These are phyloP conservation scores for Parasarocladium wereldwijsianum DNA, from an alignment of 2,329 filamentous ascomycete genomes.

Conservation along the genomic window DNA sequence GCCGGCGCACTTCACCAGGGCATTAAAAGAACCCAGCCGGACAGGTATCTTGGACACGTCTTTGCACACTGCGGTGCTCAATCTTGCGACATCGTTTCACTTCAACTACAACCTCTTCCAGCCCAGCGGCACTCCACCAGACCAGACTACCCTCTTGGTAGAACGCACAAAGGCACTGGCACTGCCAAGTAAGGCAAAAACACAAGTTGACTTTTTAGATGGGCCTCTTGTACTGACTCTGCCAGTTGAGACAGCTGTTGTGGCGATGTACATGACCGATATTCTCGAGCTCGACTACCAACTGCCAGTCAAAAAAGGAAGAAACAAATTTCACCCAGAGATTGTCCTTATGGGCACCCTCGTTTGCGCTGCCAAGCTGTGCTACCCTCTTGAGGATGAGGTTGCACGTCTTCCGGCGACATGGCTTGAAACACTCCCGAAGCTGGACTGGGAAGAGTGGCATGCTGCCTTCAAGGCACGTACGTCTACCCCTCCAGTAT, in stretches of 20 bases:
- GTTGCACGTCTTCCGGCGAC: conserved; percentile 24
- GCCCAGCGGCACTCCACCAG: too few relatives aligned
- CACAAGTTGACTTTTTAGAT: too few relatives aligned
- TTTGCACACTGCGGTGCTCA: conserved; percentile 49
- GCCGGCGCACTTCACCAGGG: conserved; percentile 42
- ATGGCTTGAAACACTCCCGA: conserved; percentile 7
- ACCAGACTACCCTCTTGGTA: too few relatives aligned
- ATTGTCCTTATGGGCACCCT: conserved; percentile 56
- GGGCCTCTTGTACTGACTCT: conserved; percentile 13
- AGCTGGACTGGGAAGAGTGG: conserved; percentile 64
- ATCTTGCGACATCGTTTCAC: conserved; percentile 48
- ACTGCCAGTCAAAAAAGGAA: conserved; percentile 34
- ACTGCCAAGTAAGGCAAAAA: conserved; percentile 46
- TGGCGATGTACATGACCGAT: conserved; percentile 28
- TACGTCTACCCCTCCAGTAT: conserved; percentile 5
- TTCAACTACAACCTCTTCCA: conserved; percentile 55
- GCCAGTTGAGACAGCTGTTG: conserved; percentile 36
- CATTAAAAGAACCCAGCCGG: conserved; percentile 35
- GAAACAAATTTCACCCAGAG: conserved; percentile 51
- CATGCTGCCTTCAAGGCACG: conserved; percentile 9
- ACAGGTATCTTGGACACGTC: conserved; percentile 32
- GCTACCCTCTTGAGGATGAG: conserved; percentile 57
- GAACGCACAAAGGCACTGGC: conserved; percentile 57
- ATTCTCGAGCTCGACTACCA: conserved; percentile 33
- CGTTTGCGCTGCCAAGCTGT: conserved; percentile 62